Conservation (phyloP, 108 stramenopile genomes). For the Discostella stelligeroides region DNA sequence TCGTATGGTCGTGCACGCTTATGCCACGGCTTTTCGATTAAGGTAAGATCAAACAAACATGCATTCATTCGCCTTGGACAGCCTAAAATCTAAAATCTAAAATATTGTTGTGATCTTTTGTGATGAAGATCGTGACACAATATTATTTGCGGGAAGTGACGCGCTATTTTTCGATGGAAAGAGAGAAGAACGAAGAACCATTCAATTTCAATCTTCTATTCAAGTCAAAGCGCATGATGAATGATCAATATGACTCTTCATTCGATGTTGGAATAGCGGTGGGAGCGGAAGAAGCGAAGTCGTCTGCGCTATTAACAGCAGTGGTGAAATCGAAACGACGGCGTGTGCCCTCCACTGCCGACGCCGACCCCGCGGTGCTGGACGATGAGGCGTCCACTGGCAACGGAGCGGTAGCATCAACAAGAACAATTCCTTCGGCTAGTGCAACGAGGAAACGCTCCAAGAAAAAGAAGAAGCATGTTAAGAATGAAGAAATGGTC, state of each 20-base stretch:
- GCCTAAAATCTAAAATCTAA: too few relatives aligned
- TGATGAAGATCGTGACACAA: too few relatives aligned
- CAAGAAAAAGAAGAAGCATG: constrained; percentile 29
- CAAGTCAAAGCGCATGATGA: background rate
- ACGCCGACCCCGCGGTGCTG: background rate
- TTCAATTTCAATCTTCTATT: background rate
- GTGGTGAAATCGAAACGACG: constrained; percentile 23
- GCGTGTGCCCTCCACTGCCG: background rate
- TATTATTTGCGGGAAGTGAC: too few relatives aligned
- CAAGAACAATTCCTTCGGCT: background rate
- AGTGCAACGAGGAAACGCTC: background rate
- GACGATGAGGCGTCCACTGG: background rate
- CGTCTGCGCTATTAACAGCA: background rate
- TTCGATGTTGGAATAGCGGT: constrained; percentile 34
- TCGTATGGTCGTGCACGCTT: too few relatives aligned
- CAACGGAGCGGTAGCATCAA: background rate
- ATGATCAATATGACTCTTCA: constrained; percentile 20
- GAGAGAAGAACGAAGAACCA: too few relatives aligned
- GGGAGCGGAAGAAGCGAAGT: constrained; percentile 8
- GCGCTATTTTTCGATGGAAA: too few relatives aligned
- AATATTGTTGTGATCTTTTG: too few relatives aligned
- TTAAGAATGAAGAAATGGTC: constrained; percentile 17
- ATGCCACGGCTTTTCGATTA: too few relatives aligned
- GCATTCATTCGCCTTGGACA: too few relatives aligned
- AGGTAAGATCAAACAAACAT: too few relatives aligned